Conservation (phyloP, 257 asterid genomes). For the Thymus quinquecostatus region DNA sequence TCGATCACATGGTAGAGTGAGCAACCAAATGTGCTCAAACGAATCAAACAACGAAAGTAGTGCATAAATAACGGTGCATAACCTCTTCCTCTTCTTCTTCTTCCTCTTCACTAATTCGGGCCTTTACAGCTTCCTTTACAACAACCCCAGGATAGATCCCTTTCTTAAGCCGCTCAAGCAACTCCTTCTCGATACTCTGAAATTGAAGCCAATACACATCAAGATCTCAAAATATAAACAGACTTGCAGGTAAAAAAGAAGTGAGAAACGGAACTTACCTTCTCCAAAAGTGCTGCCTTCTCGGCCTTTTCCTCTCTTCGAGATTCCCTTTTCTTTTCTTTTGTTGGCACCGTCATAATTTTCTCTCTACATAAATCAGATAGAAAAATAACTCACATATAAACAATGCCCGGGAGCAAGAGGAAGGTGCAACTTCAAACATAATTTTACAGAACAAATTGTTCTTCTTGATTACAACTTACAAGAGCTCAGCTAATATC, state of each 20-base stretch:
- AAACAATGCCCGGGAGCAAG: too few species aligned
- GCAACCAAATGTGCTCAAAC: constrained; percentile 3
- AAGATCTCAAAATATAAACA: constrained; percentile 11
- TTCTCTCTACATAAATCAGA: constrained; percentile 69
- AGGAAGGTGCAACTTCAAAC: too few species aligned
- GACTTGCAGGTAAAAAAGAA: neutral
- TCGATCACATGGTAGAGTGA: constrained; percentile 30
- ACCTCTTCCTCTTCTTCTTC: constrained; percentile 69
- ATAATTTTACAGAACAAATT: too few species aligned
- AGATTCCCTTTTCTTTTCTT: constrained; percentile 72
- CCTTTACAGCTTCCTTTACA: constrained; percentile 40
- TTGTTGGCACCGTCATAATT: constrained; percentile 79
- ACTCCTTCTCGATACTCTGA: constrained; percentile 85
- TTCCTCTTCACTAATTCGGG: constrained; percentile 49
- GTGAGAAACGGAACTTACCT: constrained; percentile 39
- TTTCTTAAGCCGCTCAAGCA: constrained; percentile 64
- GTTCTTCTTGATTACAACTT: too few species aligned
- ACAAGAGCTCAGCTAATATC: too few species aligned
- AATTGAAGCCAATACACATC: constrained; percentile 17
- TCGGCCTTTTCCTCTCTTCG: constrained; percentile 92
- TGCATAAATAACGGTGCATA: neutral
- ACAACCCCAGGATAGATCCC: too few species aligned
- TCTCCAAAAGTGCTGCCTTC: constrained; percentile 76
- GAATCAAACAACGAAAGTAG: neutral
- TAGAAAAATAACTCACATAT: too few species aligned